Evolutionary conservation across 257 asterid genomes (phyloP), one percentile per base, ranked within the genome.

Genomic region (Plantago elongata): DNA sequence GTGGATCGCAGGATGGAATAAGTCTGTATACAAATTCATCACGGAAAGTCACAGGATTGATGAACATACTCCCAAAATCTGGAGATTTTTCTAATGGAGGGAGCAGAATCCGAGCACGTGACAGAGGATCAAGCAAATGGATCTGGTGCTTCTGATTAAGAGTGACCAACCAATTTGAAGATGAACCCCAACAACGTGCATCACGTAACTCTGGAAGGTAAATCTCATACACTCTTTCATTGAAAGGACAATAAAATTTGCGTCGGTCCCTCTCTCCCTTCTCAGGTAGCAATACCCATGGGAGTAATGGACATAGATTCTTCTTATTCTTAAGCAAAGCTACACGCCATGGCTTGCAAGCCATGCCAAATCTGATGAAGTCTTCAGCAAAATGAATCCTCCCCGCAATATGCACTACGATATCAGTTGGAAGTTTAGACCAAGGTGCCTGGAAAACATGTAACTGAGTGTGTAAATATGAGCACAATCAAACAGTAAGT

Each of bases 181-280:
- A 61, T 11, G 78, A 73, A 48, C 78, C 78, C 78, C 74, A 68
- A 37, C 74, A 73, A 5, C 71, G 71, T 50, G 58, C 63, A 42
- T 67, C 71, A 9, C 16, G 65, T 54, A 60, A 16, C 54, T 64
- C 72, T 9, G 74, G 68, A 40, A 68, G 50, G 29, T 34, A 10
- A 49, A 68, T 54, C 27, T 46, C 54, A 60, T 52, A 68, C 60
- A 45, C 48, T 57, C 54, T 73, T 14, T 51, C 14, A 43, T 38
- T 64, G 64, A 60, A 73, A 14, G 71, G 71, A 60, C 68, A 34
- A 55, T 40, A 63, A 48, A 68, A 65, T 49, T 27, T 34, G 10
- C 72, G 64, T 27, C 4, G 15, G n/a, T 37, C 51, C 5, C n/a
- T 47, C 11, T 38, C 37, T 27, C 17, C 55, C 16, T 47, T 64